Evolutionary conservation across 2,329 filamentous ascomycete species (phyloP), one percentile per base, ranked within the genome.

Genomic region (Blastomyces silverae): DNA sequence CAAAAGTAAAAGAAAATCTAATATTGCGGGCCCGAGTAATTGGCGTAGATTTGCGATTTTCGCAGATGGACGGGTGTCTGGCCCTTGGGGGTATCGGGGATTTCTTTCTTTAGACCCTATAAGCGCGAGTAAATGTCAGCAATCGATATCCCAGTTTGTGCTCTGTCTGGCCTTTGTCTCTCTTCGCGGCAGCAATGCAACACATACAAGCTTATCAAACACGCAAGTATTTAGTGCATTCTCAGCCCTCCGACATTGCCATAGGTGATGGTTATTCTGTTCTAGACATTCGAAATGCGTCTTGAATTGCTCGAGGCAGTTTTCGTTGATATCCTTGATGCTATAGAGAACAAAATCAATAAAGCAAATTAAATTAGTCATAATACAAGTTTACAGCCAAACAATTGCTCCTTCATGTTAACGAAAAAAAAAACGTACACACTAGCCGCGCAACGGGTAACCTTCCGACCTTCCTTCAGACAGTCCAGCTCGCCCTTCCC

Each of bases 261-360:
- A 99, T 66, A 97, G 82, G 80, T 96, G 91, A 75, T 99, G 94
- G 83, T 99, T 99, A 82, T 95, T 92, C 81, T 96, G 89, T 75
- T 99, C 94, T 65, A 99, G 84, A 75, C 94, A 99, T 73, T 91
- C 84, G 92, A 92, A 99, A 82, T 99, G 94, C 74, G 86, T 85
- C 72, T 91, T 88, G 84, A 99, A 99, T 79, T 96, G 85, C 68
- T 88, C 84, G 64, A 99, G 82, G 80, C 94, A 99, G 82, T 91
- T 87, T 78, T 91, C 93, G 84, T 97, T 97, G 81, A 99, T 88
- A 77, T 99, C 94, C 74, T 93, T 89, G 77, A 99, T 85, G 66
- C 92, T 96, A 74, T 96, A 74, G 31, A 74, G n/a, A 10, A 7
- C 7, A 25, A 3, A 61, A 48, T 34, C 25, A 46, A 46, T 17